These are phyloP conservation scores for Aspergillus ostianus DNA, from an alignment of 495 filamentous ascomycete species.

Conservation along the genomic window DNA sequence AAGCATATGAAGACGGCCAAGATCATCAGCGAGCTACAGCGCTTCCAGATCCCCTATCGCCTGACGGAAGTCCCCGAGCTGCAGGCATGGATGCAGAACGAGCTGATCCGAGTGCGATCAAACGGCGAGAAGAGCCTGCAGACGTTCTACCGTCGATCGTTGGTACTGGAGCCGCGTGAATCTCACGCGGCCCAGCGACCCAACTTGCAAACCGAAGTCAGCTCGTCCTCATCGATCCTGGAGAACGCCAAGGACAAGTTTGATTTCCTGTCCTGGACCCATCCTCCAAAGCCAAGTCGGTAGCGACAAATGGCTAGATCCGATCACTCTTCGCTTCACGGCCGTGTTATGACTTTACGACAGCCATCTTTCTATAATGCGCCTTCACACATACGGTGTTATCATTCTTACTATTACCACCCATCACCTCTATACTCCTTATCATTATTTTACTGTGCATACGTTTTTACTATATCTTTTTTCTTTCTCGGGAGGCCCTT, in stretches of 20 bases:
- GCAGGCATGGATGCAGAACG: constrained; percentile 87
- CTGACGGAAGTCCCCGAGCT: constrained; percentile 83
- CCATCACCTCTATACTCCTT: background rate
- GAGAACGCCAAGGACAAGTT: constrained; percentile 58
- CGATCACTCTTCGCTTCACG: constrained; percentile 8
- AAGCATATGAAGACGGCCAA: constrained; percentile 93
- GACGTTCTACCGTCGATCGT: constrained; percentile 77
- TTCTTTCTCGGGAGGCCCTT: background rate
- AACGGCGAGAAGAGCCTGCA: constrained; percentile 78
- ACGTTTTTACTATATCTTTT: background rate
- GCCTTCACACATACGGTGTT: background rate
- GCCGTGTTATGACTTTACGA: constrained; percentile 15
- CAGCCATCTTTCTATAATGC: background rate
- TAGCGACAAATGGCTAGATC: constrained; percentile 43
- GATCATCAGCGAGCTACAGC: constrained; percentile 92
- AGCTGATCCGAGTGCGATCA: constrained; percentile 78
- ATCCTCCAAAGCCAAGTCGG: constrained; percentile 48
- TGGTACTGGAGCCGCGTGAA: constrained; percentile 84
- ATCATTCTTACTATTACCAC: background rate
- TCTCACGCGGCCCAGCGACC: constrained; percentile 18
- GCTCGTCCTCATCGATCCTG: constrained; percentile 46
- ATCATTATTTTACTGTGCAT: background rate
- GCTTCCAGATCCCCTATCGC: constrained; percentile 95
- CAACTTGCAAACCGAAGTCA: constrained; percentile 34
- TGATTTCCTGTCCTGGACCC: constrained; percentile 56